Conservation (phyloP, 495 filamentous ascomycete genomes). For the Penicillium angulare region DNA sequence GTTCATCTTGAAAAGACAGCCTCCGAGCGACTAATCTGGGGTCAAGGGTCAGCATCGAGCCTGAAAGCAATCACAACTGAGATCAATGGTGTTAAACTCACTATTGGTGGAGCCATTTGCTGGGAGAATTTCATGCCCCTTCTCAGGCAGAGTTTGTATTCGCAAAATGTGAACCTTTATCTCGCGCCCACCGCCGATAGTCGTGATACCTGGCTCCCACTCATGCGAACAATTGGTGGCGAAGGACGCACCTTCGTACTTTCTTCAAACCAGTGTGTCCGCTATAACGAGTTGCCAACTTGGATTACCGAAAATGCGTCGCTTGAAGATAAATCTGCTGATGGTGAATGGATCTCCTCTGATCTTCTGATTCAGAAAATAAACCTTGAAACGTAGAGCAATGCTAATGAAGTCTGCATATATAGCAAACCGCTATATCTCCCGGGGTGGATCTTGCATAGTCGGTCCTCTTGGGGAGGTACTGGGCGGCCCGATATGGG, state of each 20-base stretch:
- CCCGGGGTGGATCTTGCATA: slow-evolving; percentile 80
- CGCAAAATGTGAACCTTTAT: slow-evolving; percentile 90
- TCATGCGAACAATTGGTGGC: slow-evolving; percentile 76
- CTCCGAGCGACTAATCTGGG: slow-evolving; percentile 71
- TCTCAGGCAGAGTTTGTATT: slow-evolving; percentile 74
- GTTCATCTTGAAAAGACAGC: slow-evolving; percentile 1
- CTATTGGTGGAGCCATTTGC: slow-evolving; percentile 84
- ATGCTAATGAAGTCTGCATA: background rate
- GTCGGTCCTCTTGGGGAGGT: slow-evolving; percentile 76
- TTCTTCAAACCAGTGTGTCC: slow-evolving; percentile 79
- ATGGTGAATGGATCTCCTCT: slow-evolving; percentile 5
- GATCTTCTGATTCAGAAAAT: background rate
- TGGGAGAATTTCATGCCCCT: slow-evolving; percentile 99
- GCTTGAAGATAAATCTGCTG: slow-evolving; percentile 4
- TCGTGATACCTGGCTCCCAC: slow-evolving; percentile 77
- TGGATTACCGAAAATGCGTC: slow-evolving; percentile 48
- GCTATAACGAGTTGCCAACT: slow-evolving; percentile 51
- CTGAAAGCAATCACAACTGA: slow-evolving; percentile 77
- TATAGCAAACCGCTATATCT: slow-evolving; percentile 11
- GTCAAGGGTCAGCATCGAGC: slow-evolving; percentile 77
- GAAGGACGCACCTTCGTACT: slow-evolving; percentile 89
- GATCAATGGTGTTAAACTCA: slow-evolving; percentile 75
- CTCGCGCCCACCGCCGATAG: slow-evolving; percentile 89
- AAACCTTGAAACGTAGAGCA: background rate
- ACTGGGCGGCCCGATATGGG: slow-evolving; percentile 79